Evolutionary conservation across 768 basidiomycete species (phyloP).

Genomic region (Strobilomyces echinocephalus): DNA sequence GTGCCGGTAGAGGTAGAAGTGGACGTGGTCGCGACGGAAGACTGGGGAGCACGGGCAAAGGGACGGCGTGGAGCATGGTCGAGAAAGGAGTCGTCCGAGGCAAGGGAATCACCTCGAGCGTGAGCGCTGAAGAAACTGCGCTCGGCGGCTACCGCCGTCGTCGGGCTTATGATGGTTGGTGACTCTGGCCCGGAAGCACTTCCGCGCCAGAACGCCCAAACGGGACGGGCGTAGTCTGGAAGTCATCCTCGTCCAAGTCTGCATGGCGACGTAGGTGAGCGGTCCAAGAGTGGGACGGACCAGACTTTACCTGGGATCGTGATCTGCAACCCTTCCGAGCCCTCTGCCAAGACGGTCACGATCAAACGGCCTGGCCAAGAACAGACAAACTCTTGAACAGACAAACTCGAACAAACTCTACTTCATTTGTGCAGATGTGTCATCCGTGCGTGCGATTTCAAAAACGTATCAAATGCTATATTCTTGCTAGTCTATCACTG

Average conservation of each 20-base stretch:
- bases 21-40: conserved; percentile 56
- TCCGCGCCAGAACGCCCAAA: conserved; percentile 59
- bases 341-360: conserved; percentile 12
- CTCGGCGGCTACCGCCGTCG: conserved; percentile 39
- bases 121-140: conserved; percentile 59
- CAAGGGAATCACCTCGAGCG: conserved; percentile 68
- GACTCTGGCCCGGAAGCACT: conserved; percentile 58
- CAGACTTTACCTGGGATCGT: conserved; percentile 41
- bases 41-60: conserved; percentile 67
- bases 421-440: no score
- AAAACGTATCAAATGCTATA: not conserved
- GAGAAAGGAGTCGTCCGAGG: conserved; percentile 70
- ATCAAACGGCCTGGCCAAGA: not conserved
- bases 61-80: conserved; percentile 56
- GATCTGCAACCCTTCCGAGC: conserved; percentile 42
- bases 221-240: conserved; percentile 53
- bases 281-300: not conserved
- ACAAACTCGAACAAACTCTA: no score
- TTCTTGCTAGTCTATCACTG: no score
- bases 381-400: conserved; percentile 1
- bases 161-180: conserved; percentile 54
- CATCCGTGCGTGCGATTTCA: not conserved
- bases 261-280: conserved; percentile 4
- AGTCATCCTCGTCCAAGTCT: conserved; percentile 82
- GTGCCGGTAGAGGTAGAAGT: conserved; percentile 16